Conservation (phyloP, 2,329 filamentous ascomycete genomes). For the Scedosporium minutisporum region DNA sequence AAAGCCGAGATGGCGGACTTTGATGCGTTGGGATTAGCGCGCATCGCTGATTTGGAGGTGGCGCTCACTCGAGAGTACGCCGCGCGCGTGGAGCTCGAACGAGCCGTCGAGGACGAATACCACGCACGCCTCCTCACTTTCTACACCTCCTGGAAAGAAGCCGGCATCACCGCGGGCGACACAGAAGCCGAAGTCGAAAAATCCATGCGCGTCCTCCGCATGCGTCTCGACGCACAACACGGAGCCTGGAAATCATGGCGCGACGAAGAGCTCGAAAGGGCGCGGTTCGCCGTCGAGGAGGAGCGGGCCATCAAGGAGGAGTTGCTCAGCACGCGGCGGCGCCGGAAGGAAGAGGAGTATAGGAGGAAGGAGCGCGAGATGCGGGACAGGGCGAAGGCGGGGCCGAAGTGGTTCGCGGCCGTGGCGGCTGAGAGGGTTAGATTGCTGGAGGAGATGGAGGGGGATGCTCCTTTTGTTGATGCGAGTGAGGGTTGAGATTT, state of each 20-base stretch:
- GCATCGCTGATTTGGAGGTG: slow-evolving; percentile 23
- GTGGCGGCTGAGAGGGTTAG: slow-evolving; percentile 8
- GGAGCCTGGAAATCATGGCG: slow-evolving; percentile 31
- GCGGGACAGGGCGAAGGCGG: slow-evolving; percentile 7
- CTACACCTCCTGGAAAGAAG: background rate
- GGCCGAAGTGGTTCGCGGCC: slow-evolving; percentile 8
- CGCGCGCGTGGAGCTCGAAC: slow-evolving; percentile 29
- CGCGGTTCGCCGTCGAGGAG: slow-evolving; percentile 16
- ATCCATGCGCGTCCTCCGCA: slow-evolving; percentile 24
- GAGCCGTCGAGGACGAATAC: slow-evolving; percentile 34
- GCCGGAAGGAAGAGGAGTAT: background rate
- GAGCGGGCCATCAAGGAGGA: slow-evolving; percentile 13
- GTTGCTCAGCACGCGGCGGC: slow-evolving; percentile 19
- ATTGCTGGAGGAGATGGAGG: slow-evolving; percentile 3
- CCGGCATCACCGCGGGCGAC: slow-evolving; percentile 25
- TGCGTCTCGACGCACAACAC: slow-evolving; percentile 31
- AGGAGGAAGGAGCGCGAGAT: background rate
- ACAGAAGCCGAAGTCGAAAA: slow-evolving; percentile 19
- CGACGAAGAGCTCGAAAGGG: slow-evolving; percentile 27
- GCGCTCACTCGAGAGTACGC: slow-evolving; percentile 30
- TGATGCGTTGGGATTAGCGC: slow-evolving; percentile 14
- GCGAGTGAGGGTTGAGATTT: background rate
- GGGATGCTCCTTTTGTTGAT: background rate
- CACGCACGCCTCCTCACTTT: slow-evolving; percentile 20
- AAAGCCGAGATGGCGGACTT: slow-evolving; percentile 21